Base-by-base conservation (phyloP, 495 filamentous ascomycete genomes). In the Aspergillus biplanus region DNA sequence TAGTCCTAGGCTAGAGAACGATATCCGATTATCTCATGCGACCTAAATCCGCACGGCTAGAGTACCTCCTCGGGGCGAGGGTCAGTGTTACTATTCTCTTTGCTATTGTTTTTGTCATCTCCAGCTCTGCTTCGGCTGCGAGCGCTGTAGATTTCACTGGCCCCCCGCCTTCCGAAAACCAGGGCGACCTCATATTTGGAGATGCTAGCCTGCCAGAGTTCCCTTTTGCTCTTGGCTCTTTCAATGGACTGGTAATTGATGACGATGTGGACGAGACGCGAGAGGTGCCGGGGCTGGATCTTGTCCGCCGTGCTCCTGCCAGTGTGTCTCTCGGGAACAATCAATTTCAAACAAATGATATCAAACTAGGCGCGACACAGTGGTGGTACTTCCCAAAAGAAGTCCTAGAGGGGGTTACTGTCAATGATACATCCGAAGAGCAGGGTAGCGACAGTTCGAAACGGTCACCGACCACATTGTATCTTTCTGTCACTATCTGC, bases 401-500 rank as follows among this genome's bases (percentile, higher is more conserved):
- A 7, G 64, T 85, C 6, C 58, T 65, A 1, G 63, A 73, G 31
- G 71, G 75, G 6, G 52, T 68, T 6, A 56, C 44, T 21, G 70
- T 68, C 12, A 62, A 69, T 33, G 52, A 52, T 27, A 63, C 64
- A 6, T 59, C 70, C 1, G 31, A 59, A 18, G 56, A 35, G 2
- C 55, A 50, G 9, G 60, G 27, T 21, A 64, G 65, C 59, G 75
- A 70, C 56, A 46, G 18, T 3, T 58, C 59, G 16, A 77, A 78
- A 65, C 71, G 77, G 33, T 59, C 78, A 6, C 82, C 76, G n/a
- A 63, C 61, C 16, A 86, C 78, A 1, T 76, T 97, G 7, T 96
- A 88, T 67, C 82, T 97, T 53, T 90, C 92, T 5, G 83, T 93
- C 37, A 96, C 90, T 60, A 90, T 91, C 7, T 97, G 93, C 74